Evolutionary conservation across 805 yeast genomes (phyloP).

Genomic region (Lipomyces yamadae): DNA sequence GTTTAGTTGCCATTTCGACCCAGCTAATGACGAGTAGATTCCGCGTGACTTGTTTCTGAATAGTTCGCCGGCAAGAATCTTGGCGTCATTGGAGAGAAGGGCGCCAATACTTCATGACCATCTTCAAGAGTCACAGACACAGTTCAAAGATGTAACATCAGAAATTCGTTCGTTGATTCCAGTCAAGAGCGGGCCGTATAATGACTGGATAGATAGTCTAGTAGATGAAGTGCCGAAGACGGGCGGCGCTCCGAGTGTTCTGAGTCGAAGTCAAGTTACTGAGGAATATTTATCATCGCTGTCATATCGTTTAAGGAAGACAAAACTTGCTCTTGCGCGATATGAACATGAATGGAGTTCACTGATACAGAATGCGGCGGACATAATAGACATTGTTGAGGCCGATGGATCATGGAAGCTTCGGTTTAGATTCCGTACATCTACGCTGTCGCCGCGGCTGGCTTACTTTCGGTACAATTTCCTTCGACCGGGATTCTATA

Average conservation of each 20-base stretch:
- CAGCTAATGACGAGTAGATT: slow-evolving; percentile 40
- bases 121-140: slow-evolving; percentile 64
- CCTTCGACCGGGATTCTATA: slow-evolving; percentile 54
- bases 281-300: slow-evolving; percentile 56
- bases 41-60: slow-evolving; percentile 57
- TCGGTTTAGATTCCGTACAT: slow-evolving; percentile 41
- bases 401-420: slow-evolving; percentile 46
- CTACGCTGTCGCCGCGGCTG: slow-evolving; percentile 50
- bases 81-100: slow-evolving; percentile 53
- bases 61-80: slow-evolving; percentile 47
- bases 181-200: slow-evolving; percentile 54
- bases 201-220: slow-evolving; percentile 70
- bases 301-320: slow-evolving; percentile 57
- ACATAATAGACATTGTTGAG: slow-evolving; percentile 62
- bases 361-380: slow-evolving; percentile 55
- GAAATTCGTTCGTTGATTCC: slow-evolving; percentile 59
- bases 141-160: slow-evolving; percentile 65
- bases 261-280: slow-evolving; percentile 42
- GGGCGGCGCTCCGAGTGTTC: slow-evolving; percentile 36
- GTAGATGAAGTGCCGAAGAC: slow-evolving; percentile 40
- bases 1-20: neutral
- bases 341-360: slow-evolving; percentile 61
- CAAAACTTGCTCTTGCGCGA: slow-evolving; percentile 59
- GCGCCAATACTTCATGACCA: slow-evolving; percentile 64
- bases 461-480: slow-evolving; percentile 52